phyloP scores from a whole-genome alignment of 495 filamentous ascomycete genomes.

The Aspergillus panamensis region DNA sequence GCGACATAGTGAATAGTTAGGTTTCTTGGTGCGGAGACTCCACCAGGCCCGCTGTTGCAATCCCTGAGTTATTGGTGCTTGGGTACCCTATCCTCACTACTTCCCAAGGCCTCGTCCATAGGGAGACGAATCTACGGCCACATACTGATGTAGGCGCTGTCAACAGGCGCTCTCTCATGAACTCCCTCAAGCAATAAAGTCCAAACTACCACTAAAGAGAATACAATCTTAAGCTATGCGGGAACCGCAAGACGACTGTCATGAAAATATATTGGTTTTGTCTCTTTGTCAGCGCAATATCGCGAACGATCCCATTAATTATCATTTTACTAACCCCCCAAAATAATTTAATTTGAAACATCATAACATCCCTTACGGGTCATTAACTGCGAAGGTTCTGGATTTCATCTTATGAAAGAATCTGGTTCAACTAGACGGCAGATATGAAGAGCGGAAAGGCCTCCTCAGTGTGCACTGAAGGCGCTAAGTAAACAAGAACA shows the following conservation, averaged over 20 bases:
- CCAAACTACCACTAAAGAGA: neutral
- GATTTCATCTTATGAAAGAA: neutral
- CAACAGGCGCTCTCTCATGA: neutral
- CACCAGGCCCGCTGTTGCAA: neutral
- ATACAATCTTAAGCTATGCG: neutral
- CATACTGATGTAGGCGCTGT: neutral
- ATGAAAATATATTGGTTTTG: neutral
- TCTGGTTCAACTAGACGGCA: neutral
- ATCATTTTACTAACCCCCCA: neutral
- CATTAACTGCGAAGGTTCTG: neutral
- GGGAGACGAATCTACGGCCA: neutral
- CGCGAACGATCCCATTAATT: neutral
- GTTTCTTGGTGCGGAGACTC: too few relatives aligned
- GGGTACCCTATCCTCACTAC: neutral
- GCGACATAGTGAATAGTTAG: too few relatives aligned
- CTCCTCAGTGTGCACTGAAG: neutral
- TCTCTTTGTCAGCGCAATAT: neutral
- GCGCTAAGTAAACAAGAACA: neutral
- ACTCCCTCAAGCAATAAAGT: neutral
- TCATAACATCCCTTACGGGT: neutral
- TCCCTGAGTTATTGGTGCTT: neutral
- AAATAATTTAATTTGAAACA: neutral
- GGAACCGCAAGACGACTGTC: neutral
- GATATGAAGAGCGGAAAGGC: neutral
- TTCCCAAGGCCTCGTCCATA: neutral